A percentile compares a stretch with the other conserved stretches of the same genome.
phyloP scores from a whole-genome alignment of 495 filamentous ascomycete species.

The Neurospora sp. region DNA sequence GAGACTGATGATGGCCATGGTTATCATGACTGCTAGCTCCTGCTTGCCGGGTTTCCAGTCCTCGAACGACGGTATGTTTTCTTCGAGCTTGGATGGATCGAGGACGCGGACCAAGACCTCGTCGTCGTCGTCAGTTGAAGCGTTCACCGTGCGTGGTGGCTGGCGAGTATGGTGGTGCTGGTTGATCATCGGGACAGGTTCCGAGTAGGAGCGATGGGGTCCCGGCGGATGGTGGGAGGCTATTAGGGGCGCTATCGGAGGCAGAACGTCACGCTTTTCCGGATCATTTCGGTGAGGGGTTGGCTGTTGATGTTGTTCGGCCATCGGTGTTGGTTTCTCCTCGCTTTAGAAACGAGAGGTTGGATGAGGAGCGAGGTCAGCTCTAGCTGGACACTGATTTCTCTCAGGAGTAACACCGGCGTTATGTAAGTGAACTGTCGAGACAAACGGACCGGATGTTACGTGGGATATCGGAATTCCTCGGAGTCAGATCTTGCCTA shows the following conservation, averaged over 20 bases:
- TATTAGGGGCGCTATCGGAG: background rate
- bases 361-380: background rate
- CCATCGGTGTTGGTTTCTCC: background rate
- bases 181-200: background rate
- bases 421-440: background rate
- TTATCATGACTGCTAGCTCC: slow-evolving; percentile 32
- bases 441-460: background rate
- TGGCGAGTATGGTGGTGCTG: background rate
- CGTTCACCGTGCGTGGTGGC: background rate
- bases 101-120: background rate
- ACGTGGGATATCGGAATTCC: background rate
- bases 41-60: slow-evolving; percentile 27
- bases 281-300: background rate
- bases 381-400: background rate
- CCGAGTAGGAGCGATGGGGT: background rate
- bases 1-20: slow-evolving; percentile 36
- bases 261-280: background rate
- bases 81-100: slow-evolving; percentile 7
- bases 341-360: background rate
- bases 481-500: background rate
- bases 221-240: background rate
- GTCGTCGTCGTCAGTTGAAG: background rate
- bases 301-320: background rate
- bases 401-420: background rate
- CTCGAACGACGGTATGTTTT: slow-evolving; percentile 8